Conservation (phyloP, 164 flowering plant genomes). For the Vitis riparia region DNA sequence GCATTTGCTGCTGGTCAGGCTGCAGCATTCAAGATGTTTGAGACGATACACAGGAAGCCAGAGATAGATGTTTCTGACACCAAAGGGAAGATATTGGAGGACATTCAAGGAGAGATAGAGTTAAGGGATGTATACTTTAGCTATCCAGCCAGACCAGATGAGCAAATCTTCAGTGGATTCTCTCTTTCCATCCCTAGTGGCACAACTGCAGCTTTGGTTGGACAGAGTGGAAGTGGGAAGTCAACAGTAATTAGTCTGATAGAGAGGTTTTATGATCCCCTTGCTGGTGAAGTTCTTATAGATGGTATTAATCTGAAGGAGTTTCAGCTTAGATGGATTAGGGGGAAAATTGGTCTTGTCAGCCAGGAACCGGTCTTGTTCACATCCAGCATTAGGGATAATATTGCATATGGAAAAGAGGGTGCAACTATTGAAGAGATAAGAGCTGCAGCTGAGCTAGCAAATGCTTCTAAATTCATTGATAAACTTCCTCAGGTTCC, state of each 20-base stretch:
- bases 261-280: constrained; percentile 64
- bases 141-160: constrained; percentile 56
- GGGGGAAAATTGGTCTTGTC: constrained; percentile 55
- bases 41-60: constrained; percentile 50
- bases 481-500: constrained; percentile 49
- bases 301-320: constrained; percentile 55
- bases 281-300: constrained; percentile 55
- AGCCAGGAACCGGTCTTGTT: constrained; percentile 68
- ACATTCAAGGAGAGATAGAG: constrained; percentile 52
- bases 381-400: constrained; percentile 52
- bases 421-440: constrained; percentile 51
- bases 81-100: constrained; percentile 38
- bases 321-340: constrained; percentile 57
- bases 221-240: constrained; percentile 69
- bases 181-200: constrained; percentile 49
- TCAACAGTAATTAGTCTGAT: constrained; percentile 60
- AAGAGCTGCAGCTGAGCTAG: constrained; percentile 42
- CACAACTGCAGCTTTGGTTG: constrained; percentile 55
- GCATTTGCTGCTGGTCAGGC: constrained; percentile 63
- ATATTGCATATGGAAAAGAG: constrained; percentile 57
- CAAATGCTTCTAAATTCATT: constrained; percentile 53
- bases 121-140: constrained; percentile 45
- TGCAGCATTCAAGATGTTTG: constrained; percentile 65
- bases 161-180: constrained; percentile 48
- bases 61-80: constrained; percentile 51